These are phyloP conservation scores for Daldinia concentrica DNA, from an alignment of 495 filamentous ascomycete species.

Conservation along the genomic window DNA sequence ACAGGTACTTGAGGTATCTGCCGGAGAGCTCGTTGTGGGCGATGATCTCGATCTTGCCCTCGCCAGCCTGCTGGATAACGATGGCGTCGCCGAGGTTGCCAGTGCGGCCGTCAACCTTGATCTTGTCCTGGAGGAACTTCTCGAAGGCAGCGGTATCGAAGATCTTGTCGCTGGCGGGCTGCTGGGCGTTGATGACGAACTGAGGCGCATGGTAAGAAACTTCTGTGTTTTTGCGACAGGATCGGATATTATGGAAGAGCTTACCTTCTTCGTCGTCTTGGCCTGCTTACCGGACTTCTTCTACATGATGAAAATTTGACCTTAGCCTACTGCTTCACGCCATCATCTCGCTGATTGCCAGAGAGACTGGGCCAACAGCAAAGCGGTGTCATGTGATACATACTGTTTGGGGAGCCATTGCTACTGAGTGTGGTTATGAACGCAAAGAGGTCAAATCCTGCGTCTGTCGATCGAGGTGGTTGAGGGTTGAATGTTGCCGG, in stretches of 20 bases:
- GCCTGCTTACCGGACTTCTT: slow-evolving; percentile 71
- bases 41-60: slow-evolving; percentile 97
- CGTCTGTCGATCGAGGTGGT: slow-evolving; percentile 48
- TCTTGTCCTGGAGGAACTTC: slow-evolving; percentile 99
- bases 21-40: slow-evolving; percentile 98
- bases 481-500: slow-evolving; percentile 29
- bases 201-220: slow-evolving; percentile 49
- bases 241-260: slow-evolving; percentile 12
- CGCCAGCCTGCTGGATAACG: slow-evolving; percentile 85
- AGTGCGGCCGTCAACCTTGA: slow-evolving; percentile 98
- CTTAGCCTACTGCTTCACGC: slow-evolving; percentile 96
- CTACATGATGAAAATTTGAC: slow-evolving; percentile 62
- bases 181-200: slow-evolving; percentile 99
- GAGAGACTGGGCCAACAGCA: slow-evolving; percentile 77
- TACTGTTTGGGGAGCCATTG: slow-evolving; percentile 77
- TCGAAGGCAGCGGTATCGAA: slow-evolving; percentile 99
- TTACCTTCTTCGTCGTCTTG: slow-evolving; percentile 73
- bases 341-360: slow-evolving; percentile 53
- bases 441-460: slow-evolving; percentile 75
- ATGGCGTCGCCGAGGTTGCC: slow-evolving; percentile 97
- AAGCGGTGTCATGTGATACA: slow-evolving; percentile 80
- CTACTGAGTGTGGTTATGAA: slow-evolving; percentile 46
- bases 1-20: slow-evolving; percentile 99
- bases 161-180: slow-evolving; percentile 99
- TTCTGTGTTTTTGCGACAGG: background rate